Conservation (phyloP, 192 early-diverging fungal genomes). For the Lobosporangium transversale region DNA sequence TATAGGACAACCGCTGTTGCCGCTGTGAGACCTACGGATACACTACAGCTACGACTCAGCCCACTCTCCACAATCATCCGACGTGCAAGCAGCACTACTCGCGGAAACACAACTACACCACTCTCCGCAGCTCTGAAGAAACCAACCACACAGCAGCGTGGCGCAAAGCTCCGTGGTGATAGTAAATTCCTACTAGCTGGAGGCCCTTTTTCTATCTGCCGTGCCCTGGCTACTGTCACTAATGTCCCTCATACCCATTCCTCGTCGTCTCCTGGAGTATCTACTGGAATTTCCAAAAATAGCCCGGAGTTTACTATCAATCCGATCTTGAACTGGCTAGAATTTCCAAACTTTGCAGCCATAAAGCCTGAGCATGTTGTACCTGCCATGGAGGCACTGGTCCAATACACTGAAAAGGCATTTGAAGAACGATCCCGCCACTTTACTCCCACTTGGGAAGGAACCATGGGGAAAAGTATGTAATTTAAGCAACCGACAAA, state of each 20-base stretch:
- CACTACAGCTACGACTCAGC: not conserved
- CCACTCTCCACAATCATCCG: too few species aligned
- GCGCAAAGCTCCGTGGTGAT: too few species aligned
- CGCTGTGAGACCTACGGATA: not conserved
- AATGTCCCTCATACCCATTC: not conserved
- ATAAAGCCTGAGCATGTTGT: slow-evolving; percentile 56
- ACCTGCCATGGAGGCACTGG: slow-evolving; percentile 54
- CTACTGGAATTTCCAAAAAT: not conserved
- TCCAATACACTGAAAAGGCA: slow-evolving; percentile 47
- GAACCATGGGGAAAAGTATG: slow-evolving; percentile 62
- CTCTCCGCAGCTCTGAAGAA: too few species aligned
- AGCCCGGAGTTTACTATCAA: slow-evolving; percentile 35
- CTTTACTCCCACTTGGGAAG: slow-evolving; percentile 65
- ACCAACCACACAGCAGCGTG: too few species aligned
- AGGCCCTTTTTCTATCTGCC: slow-evolving; percentile 25
- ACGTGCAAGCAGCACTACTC: too few species aligned
- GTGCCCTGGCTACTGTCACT: slow-evolving; percentile 37
- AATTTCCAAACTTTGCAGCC: slow-evolving; percentile 62
- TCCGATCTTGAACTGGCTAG: slow-evolving; percentile 57
- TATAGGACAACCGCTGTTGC: not conserved
- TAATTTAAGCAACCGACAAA: not conserved
- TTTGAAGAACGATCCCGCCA: slow-evolving; percentile 56
- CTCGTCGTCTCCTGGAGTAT: not conserved
- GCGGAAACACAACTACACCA: too few species aligned
- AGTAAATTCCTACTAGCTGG: too few species aligned